phyloP scores from a whole-genome alignment of 371 early-diverging fungal genomes.

The Mucor circinelloides region DNA sequence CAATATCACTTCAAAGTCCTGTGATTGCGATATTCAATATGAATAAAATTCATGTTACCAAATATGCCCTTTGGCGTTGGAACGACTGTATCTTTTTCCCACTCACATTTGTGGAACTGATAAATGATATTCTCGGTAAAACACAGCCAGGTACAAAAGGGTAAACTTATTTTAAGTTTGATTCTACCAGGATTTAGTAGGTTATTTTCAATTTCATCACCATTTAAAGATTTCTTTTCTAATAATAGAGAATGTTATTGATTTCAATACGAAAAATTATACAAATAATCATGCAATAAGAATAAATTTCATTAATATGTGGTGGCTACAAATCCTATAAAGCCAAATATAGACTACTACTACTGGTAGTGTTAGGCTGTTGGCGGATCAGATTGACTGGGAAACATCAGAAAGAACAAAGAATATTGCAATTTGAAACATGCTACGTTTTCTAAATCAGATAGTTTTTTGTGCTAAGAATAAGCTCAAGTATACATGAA shows the following conservation, averaged over 20 bases:
- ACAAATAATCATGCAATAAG: background rate
- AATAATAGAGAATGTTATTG: background rate
- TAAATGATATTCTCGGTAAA: background rate
- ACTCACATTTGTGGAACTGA: background rate
- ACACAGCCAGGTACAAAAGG: background rate
- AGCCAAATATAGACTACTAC: background rate
- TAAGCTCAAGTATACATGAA: background rate
- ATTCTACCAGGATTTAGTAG: background rate
- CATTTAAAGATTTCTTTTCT: background rate
- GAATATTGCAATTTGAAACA: background rate
- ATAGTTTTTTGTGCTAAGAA: background rate
- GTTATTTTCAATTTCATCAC: background rate
- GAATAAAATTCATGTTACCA: too few species aligned
- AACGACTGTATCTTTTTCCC: too few species aligned
- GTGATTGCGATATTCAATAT: too few species aligned
- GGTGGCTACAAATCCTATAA: background rate
- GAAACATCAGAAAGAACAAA: too few species aligned
- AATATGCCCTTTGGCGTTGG: too few species aligned
- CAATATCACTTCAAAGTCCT: too few species aligned
- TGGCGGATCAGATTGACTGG: background rate
- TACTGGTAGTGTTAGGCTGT: background rate
- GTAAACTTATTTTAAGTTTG: background rate
- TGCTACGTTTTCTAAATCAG: background rate
- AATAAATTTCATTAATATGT: background rate
- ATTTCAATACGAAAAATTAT: too few species aligned